Base-by-base conservation (phyloP, 192 early-diverging fungal genomes). In the Coemansia guatemalensis region DNA sequence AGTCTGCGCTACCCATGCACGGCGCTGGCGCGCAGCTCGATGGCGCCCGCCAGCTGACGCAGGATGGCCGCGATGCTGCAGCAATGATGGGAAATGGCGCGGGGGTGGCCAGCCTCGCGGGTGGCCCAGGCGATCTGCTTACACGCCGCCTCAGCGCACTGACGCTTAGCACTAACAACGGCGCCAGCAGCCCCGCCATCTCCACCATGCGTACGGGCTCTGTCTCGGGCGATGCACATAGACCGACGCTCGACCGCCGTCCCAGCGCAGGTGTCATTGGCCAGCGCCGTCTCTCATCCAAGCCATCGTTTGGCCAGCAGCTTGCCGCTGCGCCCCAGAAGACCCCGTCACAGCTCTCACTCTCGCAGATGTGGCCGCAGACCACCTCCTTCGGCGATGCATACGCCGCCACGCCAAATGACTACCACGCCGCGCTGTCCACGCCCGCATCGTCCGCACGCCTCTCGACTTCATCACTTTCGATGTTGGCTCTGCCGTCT, bases 221-320 rank as follows among this genome's bases (percentile, higher is more conserved):
- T 1, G 39, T 44, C 39, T 44, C 39, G 39, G 50, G 20, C 39
- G 53, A 52, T 8, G 35, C 49, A 0, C 60, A 57, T 48, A 64
- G 55, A 47, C 67, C 68, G 7, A 33, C 56, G 23, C 68, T 81
- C 18, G 73, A 81, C 30, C 56, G 78, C 25, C 64, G 78, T 1
- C 72, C 78, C 9, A 81, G 78, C 26, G 78, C 66, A 12, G 78
- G 78, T 23, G 78, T 81, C 47, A 81, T 81, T 60, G 78, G 78
- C 11, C 72, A 81, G 73, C 78, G 72, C 52, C 65, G 73, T 18
- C 78, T 81, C 32, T 81, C 78, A 9, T 63, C 52, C 32, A 80
- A 80, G 53, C 58, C 71, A 1, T 80, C 77, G 18, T 74, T 81
- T 44, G 56, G 55, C 5, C 71, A 72, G 35, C 70, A 62, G 53